These are phyloP conservation scores for Pseudogymnoascus sp. DNA, from an alignment of 2,329 filamentous ascomycete species.

Conservation along the genomic window DNA sequence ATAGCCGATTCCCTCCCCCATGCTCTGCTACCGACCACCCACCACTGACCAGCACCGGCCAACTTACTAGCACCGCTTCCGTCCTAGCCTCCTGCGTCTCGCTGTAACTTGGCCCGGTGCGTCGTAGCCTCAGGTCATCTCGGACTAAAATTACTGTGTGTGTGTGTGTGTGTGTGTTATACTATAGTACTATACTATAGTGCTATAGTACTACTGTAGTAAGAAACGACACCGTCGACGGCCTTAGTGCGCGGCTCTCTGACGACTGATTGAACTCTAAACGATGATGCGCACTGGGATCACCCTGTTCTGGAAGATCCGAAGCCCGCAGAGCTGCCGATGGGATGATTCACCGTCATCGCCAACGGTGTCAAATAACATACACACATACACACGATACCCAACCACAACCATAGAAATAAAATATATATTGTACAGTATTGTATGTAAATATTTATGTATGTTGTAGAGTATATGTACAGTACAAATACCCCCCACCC, in stretches of 20 bases:
- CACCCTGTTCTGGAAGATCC: constrained; percentile 5
- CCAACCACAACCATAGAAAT: background rate
- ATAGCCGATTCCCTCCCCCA: background rate
- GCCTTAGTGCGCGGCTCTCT: background rate
- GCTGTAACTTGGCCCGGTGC: background rate
- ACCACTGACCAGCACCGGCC: background rate
- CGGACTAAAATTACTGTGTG: background rate
- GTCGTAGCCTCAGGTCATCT: background rate
- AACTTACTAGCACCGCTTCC: background rate
- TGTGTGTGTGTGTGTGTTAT: background rate
- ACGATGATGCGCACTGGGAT: constrained; percentile 1
- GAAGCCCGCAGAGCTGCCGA: background rate
- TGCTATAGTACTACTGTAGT: too few species aligned
- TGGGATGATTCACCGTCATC: background rate
- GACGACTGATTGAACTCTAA: constrained; percentile 1
- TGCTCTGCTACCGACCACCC: too few species aligned
- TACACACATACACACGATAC: background rate
- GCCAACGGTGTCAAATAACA: background rate
- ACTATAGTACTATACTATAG: background rate
- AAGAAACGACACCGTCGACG: background rate
- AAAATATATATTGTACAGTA: background rate
- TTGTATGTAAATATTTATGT: background rate
- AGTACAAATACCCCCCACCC: background rate
- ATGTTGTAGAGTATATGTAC: background rate
- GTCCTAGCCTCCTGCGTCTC: background rate